phyloP scores from a whole-genome alignment of 352 stramenopile genomes.

The Pythium utonaiense region DNA sequence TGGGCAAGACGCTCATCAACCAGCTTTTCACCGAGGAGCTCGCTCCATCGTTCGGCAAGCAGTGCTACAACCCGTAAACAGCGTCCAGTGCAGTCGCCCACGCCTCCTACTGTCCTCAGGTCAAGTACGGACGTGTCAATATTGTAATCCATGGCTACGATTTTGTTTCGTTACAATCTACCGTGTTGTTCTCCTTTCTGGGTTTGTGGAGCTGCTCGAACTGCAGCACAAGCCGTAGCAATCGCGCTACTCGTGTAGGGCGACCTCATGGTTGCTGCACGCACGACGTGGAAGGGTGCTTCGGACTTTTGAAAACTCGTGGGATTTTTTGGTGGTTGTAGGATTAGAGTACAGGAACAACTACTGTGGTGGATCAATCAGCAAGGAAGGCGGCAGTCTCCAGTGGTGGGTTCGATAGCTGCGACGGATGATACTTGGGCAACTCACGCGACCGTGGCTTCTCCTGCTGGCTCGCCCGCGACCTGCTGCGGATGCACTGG shows the following conservation, averaged over 20 bases:
- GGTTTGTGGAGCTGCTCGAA: too few species aligned
- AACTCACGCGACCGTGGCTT: conserved; percentile 19
- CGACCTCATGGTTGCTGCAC: too few species aligned
- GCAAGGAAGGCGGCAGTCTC: background rate
- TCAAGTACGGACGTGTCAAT: too few species aligned
- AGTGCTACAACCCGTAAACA: conserved; percentile 31
- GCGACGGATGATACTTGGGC: too few species aligned
- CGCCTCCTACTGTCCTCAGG: too few species aligned
- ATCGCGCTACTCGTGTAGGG: too few species aligned
- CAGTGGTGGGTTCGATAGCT: too few species aligned
- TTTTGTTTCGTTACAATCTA: conserved; percentile 4
- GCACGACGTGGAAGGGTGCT: too few species aligned
- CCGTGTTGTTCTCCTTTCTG: too few species aligned
- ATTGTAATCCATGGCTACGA: conserved; percentile 3
- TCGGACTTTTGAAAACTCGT: too few species aligned
- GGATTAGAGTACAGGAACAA: conserved; percentile 15
- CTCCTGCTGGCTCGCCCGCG: conserved; percentile 16
- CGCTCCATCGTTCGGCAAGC: conserved; percentile 36
- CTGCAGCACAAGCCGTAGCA: too few species aligned
- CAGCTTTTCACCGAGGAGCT: conserved; percentile 35
- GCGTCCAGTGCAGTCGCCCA: too few species aligned
- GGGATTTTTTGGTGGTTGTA: background rate
- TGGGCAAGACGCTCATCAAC: conserved; percentile 52
- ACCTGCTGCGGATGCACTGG: conserved; percentile 26
- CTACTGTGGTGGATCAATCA: conserved; percentile 2